These are phyloP conservation scores for Nannizziopsis arthrosporioides DNA, from an alignment of 2,329 filamentous ascomycete genomes.

Conservation along the genomic window DNA sequence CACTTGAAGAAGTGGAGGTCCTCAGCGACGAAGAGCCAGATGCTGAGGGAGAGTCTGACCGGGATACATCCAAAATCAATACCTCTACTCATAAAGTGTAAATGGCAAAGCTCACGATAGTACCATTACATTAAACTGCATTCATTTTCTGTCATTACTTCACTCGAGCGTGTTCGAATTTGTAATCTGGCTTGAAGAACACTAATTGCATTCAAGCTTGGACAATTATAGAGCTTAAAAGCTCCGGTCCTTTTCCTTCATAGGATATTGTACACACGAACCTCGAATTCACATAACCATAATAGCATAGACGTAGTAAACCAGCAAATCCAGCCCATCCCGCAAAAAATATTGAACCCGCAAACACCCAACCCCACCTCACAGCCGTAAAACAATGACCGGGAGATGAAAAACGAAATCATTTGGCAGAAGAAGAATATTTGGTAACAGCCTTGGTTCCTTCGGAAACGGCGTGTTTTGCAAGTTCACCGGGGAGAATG, in stretches of 20 bases:
- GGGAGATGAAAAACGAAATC: slow-evolving; percentile 40
- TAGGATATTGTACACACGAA: slow-evolving; percentile 8
- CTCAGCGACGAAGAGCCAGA: slow-evolving; percentile 55
- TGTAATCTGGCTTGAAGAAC: too few relatives aligned
- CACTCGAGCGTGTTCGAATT: neutral
- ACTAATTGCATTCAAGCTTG: slow-evolving; percentile 1
- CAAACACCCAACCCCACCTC: slow-evolving; percentile 23
- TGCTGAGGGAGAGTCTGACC: too few relatives aligned
- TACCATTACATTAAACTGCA: neutral
- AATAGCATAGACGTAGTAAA: slow-evolving; percentile 21
- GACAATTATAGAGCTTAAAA: neutral
- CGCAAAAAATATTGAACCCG: slow-evolving; percentile 31
- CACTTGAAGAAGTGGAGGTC: slow-evolving; percentile 80
- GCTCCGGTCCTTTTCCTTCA: slow-evolving; percentile 3
- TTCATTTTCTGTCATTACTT: neutral
- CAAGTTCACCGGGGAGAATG: slow-evolving; percentile 95
- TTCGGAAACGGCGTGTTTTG: slow-evolving; percentile 99
- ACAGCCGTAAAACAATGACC: slow-evolving; percentile 33
- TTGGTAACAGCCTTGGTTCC: slow-evolving; percentile 99
- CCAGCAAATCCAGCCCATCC: slow-evolving; percentile 33
- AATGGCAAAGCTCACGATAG: neutral
- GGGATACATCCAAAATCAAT: too few relatives aligned
- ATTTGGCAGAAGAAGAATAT: slow-evolving; percentile 99
- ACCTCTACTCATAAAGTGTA: neutral
- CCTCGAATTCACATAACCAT: slow-evolving; percentile 5